Conservation (phyloP, 164 flowering plant genomes). For the Dillenia suffruticosa region DNA sequence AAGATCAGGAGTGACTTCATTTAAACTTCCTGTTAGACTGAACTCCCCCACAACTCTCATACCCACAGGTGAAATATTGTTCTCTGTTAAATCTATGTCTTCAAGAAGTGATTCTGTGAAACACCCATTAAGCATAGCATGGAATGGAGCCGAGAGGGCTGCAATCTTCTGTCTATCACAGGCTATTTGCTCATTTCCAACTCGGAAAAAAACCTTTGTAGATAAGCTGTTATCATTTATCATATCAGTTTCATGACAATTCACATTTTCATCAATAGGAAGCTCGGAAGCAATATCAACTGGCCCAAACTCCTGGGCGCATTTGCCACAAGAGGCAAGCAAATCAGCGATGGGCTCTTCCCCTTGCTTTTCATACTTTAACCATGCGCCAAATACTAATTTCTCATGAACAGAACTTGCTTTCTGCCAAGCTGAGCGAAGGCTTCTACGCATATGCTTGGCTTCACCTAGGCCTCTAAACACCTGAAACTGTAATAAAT, state of each 20-base stretch:
- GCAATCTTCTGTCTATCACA: conserved; percentile 85
- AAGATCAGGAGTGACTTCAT: conserved; percentile 49
- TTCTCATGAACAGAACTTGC: conserved; percentile 68
- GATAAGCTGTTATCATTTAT: conserved; percentile 20
- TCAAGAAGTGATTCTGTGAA: conserved; percentile 75
- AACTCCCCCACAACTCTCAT: conserved; percentile 65
- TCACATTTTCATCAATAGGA: conserved; percentile 18
- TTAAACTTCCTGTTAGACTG: conserved; percentile 54
- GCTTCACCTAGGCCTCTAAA: conserved; percentile 90
- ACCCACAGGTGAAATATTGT: conserved; percentile 64
- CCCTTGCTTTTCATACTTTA: conserved; percentile 86
- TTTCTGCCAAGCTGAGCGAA: conserved; percentile 75
- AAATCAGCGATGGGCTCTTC: conserved; percentile 76
- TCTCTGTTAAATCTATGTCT: conserved; percentile 77
- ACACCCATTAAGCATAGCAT: conserved; percentile 88
- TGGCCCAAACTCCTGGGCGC: conserved; percentile 59
- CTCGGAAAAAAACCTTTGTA: conserved; percentile 42
- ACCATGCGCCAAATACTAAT: conserved; percentile 90
- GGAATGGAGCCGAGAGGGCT: conserved; percentile 71
- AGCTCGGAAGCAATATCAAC: conserved; percentile 60
- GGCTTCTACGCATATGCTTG: conserved; percentile 81
- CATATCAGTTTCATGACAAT: conserved; percentile 14
- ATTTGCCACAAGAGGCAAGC: conserved; percentile 74
- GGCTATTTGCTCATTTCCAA: conserved; percentile 60
- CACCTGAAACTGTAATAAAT: conserved; percentile 79